Evolutionary conservation across 495 filamentous ascomycete species (phyloP), one percentile per base, ranked within the genome.

Genomic region (Penicillium goetzii): DNA sequence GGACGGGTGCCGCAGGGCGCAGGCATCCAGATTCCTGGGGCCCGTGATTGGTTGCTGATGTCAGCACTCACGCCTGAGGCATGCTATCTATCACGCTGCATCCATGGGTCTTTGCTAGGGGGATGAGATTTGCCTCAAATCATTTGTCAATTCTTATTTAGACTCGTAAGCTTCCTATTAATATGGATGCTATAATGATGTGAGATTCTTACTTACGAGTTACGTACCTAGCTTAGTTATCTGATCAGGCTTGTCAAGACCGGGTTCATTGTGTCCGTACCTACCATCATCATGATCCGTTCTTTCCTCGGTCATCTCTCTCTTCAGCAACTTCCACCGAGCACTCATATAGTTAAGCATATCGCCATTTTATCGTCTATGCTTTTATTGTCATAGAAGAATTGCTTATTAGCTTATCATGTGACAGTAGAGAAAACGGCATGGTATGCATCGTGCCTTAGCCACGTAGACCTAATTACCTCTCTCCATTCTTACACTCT

Each of bases 11-110:
- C 52, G 66, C 66, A 68, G 63, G 40, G 56, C 52, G 62, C 66
- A 68, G 66, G 63, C 66, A 68, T 62, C 66, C 66, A 66, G 26
- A 63, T 68, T 68, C 49, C 47, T 14, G 34, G 41, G 30, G 17
- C 30, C 52, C 30, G 28, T 34, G 52, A 55, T 55, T 55, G 52
- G 52, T 12, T n/a, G 32, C 52, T 55, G 52, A 55, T 21, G 30
- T 55, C 28, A 55, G 28, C 52, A 55, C 28, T 23, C 11, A 55
- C 32, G 28, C 52, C 52, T 36, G 52, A 55, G 52, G 52, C 52
- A 36, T 9, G 12, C 34, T 4, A 14, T 25, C 14, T 2, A 23
- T 23, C 30, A 55, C n/a, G 10, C 23, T 51, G 32, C 30, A 36
- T 55, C 52, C 30, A 36, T 21, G 28, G 52, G 8, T 55, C 28